Conservation (phyloP, 192 early-diverging fungal genomes). For the Mortierella antarctica region DNA sequence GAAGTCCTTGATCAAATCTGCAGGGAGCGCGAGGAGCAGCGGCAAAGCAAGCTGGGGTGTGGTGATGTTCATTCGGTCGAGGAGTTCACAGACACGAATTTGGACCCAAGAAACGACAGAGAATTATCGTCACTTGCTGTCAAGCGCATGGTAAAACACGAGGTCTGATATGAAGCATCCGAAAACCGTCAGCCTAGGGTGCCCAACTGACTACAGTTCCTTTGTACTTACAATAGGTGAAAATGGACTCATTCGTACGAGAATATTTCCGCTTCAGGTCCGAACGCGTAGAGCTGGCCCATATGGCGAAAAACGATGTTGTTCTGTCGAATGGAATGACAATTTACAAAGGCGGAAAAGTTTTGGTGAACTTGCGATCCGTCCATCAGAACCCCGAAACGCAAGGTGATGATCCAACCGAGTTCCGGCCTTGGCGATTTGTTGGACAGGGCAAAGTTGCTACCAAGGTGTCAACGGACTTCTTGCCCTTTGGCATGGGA, state of each 20-base stretch:
- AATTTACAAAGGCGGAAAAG: conserved; percentile 39
- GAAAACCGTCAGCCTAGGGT: too few relatives aligned
- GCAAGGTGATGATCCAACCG: conserved; percentile 26
- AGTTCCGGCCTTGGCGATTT: conserved; percentile 56
- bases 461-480: conserved; percentile 44
- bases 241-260: conserved; percentile 46
- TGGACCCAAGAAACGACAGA: conserved; percentile 11
- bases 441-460: conserved; percentile 32
- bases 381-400: conserved; percentile 6
- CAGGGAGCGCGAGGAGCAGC: conserved; percentile 18
- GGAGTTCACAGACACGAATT: not conserved
- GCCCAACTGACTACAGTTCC: too few relatives aligned
- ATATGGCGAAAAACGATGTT: conserved; percentile 25
- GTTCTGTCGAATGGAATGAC: conserved; percentile 46
- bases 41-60: not conserved
- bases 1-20: conserved; percentile 13
- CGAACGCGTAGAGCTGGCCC: not conserved
- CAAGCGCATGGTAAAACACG: conserved; percentile 32
- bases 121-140: conserved; percentile 16
- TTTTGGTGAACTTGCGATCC: conserved; percentile 43
- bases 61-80: not conserved
- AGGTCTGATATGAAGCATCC: too few relatives aligned
- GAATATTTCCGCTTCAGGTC: conserved; percentile 29
- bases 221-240: too few relatives aligned
- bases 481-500: conserved; percentile 55